A percentile compares a stretch with the other conserved stretches of the same genome.
Evolutionary conservation across 495 filamentous ascomycete species (phyloP).

Genomic region (Penicillium tannophilum): DNA sequence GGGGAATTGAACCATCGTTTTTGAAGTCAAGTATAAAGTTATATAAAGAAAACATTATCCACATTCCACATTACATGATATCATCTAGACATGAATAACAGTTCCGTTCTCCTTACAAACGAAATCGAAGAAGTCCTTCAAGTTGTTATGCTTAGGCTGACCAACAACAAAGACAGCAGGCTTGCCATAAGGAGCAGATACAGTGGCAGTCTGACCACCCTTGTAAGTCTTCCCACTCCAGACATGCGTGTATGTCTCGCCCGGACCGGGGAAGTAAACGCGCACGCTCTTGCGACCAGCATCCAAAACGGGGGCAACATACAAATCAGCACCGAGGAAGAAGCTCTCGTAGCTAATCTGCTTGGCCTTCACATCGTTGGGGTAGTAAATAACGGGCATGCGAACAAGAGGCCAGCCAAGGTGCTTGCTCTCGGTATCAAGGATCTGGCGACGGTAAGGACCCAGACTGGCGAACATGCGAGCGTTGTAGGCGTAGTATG

Average conservation of each 20-base stretch:
- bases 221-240: conserved; percentile 24
- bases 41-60: not conserved
- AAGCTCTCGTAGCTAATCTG: conserved; percentile 31
- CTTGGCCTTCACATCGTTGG: conserved; percentile 22
- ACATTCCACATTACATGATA: not conserved
- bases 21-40: no score
- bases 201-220: conserved; percentile 18
- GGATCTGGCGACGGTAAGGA: conserved; percentile 22
- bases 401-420: conserved; percentile 28
- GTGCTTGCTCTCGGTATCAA: conserved; percentile 28
- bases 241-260: conserved; percentile 24
- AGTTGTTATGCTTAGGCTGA: conserved; percentile 19
- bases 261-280: conserved; percentile 27
- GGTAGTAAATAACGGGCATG: conserved; percentile 31
- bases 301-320: conserved; percentile 29
- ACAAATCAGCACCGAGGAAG: conserved; percentile 27
- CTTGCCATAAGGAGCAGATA: conserved; percentile 26
- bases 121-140: conserved; percentile 26
- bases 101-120: conserved; percentile 24
- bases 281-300: conserved; percentile 18
- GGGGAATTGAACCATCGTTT: no score
- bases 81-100: conserved; percentile 15
- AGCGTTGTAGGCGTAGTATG: conserved; percentile 27
- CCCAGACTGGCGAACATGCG: conserved; percentile 29
- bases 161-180: conserved; percentile 29